Base-by-base conservation (phyloP, 1,139 yeast genomes). In the Candida anutae region DNA sequence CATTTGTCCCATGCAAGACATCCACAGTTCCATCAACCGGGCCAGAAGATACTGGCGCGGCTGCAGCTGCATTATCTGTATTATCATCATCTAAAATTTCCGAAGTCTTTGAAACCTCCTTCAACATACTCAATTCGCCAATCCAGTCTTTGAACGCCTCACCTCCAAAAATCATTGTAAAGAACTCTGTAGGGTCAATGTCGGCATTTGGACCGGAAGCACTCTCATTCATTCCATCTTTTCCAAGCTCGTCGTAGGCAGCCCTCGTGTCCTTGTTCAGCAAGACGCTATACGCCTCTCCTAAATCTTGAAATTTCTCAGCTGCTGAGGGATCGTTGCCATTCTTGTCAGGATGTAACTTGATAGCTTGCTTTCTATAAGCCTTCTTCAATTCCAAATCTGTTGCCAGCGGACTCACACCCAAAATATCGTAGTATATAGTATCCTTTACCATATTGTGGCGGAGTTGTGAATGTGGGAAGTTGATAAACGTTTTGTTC, bases 91-190 rank as follows among this genome's bases (percentile, higher is more conserved):
- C 24, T 8, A 21, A 12, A 16, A 68, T 58, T 30, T 73, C 82
- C 6, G 77, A 72, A 4, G 77, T 68, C 35, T 75, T 72, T 16
- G 73, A 54, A 41, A 79, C 55, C 37, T 77, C 81, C 36, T 69
- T 70, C 36, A 80, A 53, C 53, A 79, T 60, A 5, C 78, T 67
- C 36, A 80, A 64, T 37, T 80, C 84, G 3, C 90, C 93, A 37
- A 81, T 77, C 80, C 87, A 80, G 32, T 79, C 82, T 26, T 69
- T 74, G 54, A 88, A 88, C 2, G 93, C 90, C 35, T 83, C 95
- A 28, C 93, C 93, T 31, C 93, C 93, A 51, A 80, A 80, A 17
- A 80, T 77, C 56, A 72, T 68, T 13, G 74, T 69, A 48, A 80
- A 74, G 43, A 74, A 77, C 50, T 87, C 96, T 26, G 78, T 68